Base-by-base conservation (phyloP, 2,329 filamentous ascomycete species). In the Pseudogymnoascus sp. region DNA sequence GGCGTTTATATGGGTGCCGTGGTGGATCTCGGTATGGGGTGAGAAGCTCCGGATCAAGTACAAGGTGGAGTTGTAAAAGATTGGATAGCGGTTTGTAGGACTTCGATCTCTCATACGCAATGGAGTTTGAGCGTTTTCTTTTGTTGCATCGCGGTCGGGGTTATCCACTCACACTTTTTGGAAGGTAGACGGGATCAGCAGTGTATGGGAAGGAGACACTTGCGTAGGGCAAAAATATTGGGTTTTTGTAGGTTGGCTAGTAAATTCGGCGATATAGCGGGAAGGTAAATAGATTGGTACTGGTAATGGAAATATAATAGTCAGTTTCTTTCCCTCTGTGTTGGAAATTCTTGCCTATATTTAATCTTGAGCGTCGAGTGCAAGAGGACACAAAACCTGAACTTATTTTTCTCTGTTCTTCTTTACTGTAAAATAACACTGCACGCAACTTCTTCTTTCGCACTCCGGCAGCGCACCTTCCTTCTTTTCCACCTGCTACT, bases 21-120 rank as follows among this genome's bases (percentile, higher is more conserved):
- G 19, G 73, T 87, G 1, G 83, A 84, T 0, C 73, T 87, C 50
- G 26, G 50, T 9, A 77, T 77, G 33, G 81, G 78, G 0, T 68
- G 78, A n/a, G 70, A 72, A 37, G 50, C 9, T 56, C n/a, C 50
- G 50, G 6, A 31, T 56, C 2, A 56, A 56, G 50, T 56, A 56
- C 50, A 56, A 56, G 26, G 50, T 56, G 50, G 26, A 33, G 26
- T 19, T 56, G 50, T 56, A 56, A 31, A 31, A 29, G 26, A 29
- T 29, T 29, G 15, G 35, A 73, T 72, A 3, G 69, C 80, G n/a
- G 72, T 19, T 72, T 75, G 71, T 74, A 73, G 59, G 61, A 61
- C 6, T 19, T 56, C 7, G 6, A 15, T 29, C 50, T 19, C 15
- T 56, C 23, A 15, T 33, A 7, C 10, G 26, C 26, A 10, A 3